phyloP scores from a whole-genome alignment of 208 protist species.

The Leishmania martiniquensis region DNA sequence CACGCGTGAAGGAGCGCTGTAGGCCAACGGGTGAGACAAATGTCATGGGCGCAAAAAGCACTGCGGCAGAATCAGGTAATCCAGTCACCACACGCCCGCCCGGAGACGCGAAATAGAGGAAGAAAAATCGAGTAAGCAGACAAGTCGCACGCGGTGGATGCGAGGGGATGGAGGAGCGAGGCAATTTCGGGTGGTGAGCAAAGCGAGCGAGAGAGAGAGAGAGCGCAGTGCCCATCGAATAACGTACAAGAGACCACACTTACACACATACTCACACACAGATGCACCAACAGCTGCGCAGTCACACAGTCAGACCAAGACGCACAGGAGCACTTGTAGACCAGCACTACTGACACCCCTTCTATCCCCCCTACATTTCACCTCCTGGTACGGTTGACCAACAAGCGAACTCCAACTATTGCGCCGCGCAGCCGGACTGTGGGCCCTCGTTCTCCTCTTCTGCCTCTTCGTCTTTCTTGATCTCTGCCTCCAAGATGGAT shows the following conservation, averaged over 20 bases:
- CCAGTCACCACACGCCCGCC: background rate
- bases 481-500: conserved; percentile 28
- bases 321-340: background rate
- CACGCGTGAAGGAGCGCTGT: background rate
- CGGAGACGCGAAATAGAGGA: background rate
- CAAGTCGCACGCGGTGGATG: background rate
- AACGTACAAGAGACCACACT: background rate
- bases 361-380: background rate
- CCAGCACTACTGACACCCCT: background rate
- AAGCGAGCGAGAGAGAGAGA: background rate
- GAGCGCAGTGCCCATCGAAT: background rate
- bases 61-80: background rate
- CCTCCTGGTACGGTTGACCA: background rate
- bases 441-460: conserved; percentile 53
- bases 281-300: background rate
- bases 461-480: conserved; percentile 56
- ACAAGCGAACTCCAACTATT: conserved; percentile 29
- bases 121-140: background rate
- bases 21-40: background rate
- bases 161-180: background rate
- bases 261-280: conserved; percentile 11
- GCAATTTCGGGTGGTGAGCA: background rate
- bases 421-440: conserved; percentile 43
- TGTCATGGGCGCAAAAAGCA: background rate
- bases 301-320: too few relatives aligned